Evolutionary conservation across 1,139 yeast species (phyloP), one percentile per base, ranked within the genome.

Genomic region (Kluyveromyces sp.): DNA sequence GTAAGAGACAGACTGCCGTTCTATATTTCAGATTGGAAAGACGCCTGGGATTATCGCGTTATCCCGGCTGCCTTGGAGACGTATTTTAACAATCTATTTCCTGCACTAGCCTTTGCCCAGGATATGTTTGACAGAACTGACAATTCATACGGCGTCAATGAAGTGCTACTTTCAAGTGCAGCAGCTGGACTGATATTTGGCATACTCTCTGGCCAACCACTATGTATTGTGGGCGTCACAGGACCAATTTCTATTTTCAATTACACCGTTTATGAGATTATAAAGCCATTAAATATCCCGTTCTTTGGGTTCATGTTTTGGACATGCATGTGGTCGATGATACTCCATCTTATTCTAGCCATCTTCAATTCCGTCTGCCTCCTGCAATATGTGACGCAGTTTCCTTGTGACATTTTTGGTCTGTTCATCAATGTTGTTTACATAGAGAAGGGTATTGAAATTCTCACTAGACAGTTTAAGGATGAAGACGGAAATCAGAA

Each of bases 211-310:
- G 97, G 97, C 0, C 96, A 89, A 54, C 97, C 98, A 0, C 65
- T 92, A 31, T 86, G 95, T 57, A 85, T 92, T 29, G 97, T 92
- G n/a, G 98, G 98, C 3, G 97, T 92, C 3, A 92, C 98, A 0
- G 95, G 97, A 43, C 97, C 97, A 0, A 81, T 92, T 12, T 70
- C 95, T 2, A 88, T 92, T 46, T 89, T 92, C 71, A 85, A 87
- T 60, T 87, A 87, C 56, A 89, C 97, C 0, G 92, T 92, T 1
- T 92, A 84, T 61, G 87, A 86, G 47, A 74, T 92, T 38, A 77
- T 92, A 28, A 70, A 69, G 35, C 81, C 85, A 0, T 55, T 61
- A 33, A 47, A 59, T 17, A 55, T 63, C 6, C 45, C 56, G 22
- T 92, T 77, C 60, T 86, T 92, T 63, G 88, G 92, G 19, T 92